Percentiles rank a stretch among this genome's conserved stretches.
These are phyloP conservation scores for Penicillium pancosmium DNA, from an alignment of 495 filamentous ascomycete species.

Conservation along the genomic window DNA sequence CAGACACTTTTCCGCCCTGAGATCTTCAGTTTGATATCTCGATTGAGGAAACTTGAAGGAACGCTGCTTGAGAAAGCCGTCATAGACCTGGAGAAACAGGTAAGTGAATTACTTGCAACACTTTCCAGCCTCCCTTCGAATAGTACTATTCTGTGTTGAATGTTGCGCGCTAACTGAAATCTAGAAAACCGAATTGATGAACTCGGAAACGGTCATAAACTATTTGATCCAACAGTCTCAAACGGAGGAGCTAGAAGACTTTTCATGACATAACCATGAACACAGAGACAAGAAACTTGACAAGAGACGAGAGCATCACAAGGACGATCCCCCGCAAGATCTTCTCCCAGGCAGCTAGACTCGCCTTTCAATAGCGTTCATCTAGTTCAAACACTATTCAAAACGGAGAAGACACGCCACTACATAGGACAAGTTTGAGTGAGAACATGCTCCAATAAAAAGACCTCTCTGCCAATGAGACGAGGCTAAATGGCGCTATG, in stretches of 20 bases:
- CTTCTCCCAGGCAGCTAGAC: conserved; percentile 8
- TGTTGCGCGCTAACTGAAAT: conserved; percentile 11
- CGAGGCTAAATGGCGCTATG: conserved; percentile 1
- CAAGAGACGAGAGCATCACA: neutral
- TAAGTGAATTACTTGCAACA: conserved; percentile 35
- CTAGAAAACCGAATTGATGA: conserved; percentile 47
- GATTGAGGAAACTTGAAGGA: conserved; percentile 61
- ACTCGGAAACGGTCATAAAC: conserved; percentile 42
- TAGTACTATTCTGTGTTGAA: no score
- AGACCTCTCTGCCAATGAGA: neutral
- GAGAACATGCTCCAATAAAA: conserved; percentile 1
- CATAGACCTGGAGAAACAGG: conserved; percentile 61
- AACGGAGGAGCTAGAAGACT: conserved; percentile 47
- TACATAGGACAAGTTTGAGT: neutral
- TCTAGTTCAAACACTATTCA: conserved; percentile 5
- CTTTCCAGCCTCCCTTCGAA: neutral
- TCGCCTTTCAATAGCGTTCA: conserved; percentile 6
- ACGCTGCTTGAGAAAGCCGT: conserved; percentile 57
- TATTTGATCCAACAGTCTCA: conserved; percentile 45
- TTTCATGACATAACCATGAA: conserved; percentile 39
- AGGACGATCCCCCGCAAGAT: conserved; percentile 3
- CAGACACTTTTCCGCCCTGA: conserved; percentile 36
- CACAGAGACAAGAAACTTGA: neutral
- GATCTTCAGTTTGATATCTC: conserved; percentile 44
- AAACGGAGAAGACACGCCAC: conserved; percentile 7